Conservation (phyloP, 2,329 filamentous ascomycete genomes). For the Diaporthe batatas region DNA sequence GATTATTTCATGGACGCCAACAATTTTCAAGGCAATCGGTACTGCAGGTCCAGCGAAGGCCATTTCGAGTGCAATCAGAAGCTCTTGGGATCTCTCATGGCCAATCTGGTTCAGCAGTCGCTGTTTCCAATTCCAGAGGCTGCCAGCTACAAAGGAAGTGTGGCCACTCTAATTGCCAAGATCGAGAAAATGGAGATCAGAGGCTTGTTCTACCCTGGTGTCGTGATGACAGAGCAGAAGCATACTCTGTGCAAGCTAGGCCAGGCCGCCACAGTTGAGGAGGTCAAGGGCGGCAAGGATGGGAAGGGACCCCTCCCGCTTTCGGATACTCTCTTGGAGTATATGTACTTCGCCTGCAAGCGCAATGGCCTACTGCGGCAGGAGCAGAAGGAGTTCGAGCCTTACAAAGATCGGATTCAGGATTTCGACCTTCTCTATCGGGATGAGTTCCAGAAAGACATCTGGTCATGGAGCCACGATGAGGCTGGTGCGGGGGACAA, state of each 20-base stretch:
- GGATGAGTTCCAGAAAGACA: constrained; percentile 33
- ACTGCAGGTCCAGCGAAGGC: constrained; percentile 36
- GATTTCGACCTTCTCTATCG: constrained; percentile 19
- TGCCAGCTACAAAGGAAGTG: constrained; percentile 27
- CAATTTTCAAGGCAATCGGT: constrained; percentile 20
- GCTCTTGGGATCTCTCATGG: constrained; percentile 40
- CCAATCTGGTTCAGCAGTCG: constrained; percentile 34
- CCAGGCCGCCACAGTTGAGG: constrained; percentile 31
- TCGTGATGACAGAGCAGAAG: constrained; percentile 37
- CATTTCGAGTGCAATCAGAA: constrained; percentile 41
- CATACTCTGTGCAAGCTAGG: constrained; percentile 38
- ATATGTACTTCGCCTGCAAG: constrained; percentile 38
- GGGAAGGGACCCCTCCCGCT: constrained; percentile 24
- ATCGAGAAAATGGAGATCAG: constrained; percentile 36
- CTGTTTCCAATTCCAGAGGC: constrained; percentile 39
- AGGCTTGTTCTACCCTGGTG: constrained; percentile 32
- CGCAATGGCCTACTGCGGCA: constrained; percentile 8
- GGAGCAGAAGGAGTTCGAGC: constrained; percentile 36
- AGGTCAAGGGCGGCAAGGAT: constrained; percentile 10
- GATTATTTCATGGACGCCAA: constrained; percentile 31
- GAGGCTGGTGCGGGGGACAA: not conserved
- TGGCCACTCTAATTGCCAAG: constrained; percentile 29
- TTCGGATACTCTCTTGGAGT: constrained; percentile 31
- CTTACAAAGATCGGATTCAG: constrained; percentile 29
- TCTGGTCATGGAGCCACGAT: constrained; percentile 35